Percentiles rank a stretch among this genome's conserved stretches.
phyloP scores from a whole-genome alignment of 2,329 filamentous ascomycete species.

The Venturia aucupariae region DNA sequence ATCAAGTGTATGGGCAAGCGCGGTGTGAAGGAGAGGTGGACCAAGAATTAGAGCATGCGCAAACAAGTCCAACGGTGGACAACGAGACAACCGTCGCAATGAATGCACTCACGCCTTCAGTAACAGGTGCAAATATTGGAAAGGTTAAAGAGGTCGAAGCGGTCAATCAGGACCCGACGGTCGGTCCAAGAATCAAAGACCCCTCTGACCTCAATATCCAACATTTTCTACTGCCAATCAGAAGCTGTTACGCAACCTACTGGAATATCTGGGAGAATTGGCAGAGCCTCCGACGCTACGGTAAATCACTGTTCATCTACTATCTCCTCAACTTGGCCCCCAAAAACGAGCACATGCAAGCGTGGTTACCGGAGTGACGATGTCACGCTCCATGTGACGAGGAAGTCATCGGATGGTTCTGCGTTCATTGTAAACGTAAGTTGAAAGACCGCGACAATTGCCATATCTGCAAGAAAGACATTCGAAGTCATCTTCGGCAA shows the following conservation, averaged over 20 bases:
- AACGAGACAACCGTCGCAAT: background rate
- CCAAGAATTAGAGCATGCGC: too few relatives aligned
- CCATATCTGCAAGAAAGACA: background rate
- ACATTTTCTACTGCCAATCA: too few relatives aligned
- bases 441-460: background rate
- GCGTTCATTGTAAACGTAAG: background rate
- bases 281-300: too few relatives aligned
- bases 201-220: too few relatives aligned
- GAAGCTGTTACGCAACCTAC: too few relatives aligned
- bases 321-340: background rate
- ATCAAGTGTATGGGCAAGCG: background rate
- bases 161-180: too few relatives aligned
- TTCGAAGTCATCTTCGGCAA: background rate
- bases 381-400: background rate
- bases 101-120: background rate
- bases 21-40: background rate
- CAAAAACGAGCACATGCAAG: background rate
- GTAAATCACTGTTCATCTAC: too few relatives aligned
- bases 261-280: too few relatives aligned
- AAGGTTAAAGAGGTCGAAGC: background rate
- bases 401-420: background rate
- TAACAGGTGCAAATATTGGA: background rate
- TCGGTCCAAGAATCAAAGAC: too few relatives aligned
- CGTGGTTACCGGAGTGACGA: background rate
- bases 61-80: background rate